A percentile compares a stretch with the other conserved stretches of the same genome.
Conservation (phyloP, 306 rosid species). For the Citrullus amarus region DNA sequence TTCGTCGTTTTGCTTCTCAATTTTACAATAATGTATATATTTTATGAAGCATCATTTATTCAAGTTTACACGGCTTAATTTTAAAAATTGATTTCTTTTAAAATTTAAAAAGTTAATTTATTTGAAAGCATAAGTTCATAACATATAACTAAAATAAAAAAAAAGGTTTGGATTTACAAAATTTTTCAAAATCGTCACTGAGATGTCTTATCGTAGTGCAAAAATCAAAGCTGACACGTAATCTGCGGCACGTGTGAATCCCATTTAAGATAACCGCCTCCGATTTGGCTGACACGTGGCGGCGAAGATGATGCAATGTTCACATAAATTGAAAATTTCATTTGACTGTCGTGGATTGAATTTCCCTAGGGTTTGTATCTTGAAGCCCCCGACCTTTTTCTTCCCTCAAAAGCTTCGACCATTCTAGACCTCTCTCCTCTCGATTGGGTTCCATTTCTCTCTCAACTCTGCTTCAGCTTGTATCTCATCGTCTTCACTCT, state of each 20-base stretch:
- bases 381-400: neutral
- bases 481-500: neutral
- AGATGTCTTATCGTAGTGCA: too few relatives aligned
- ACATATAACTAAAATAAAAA: too few relatives aligned
- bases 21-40: too few relatives aligned
- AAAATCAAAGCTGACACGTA: neutral
- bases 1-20: too few relatives aligned
- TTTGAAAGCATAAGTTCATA: too few relatives aligned
- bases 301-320: neutral
- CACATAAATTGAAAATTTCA: neutral
- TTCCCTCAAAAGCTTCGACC: neutral
- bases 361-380: neutral
- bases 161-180: too few relatives aligned
- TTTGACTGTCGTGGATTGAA: neutral
- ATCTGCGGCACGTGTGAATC: constrained; percentile 3
- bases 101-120: too few relatives aligned
- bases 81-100: too few relatives aligned
- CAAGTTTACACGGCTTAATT: too few relatives aligned
- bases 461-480: neutral
- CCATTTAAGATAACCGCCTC: neutral
- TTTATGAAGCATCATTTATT: too few relatives aligned
- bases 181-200: too few relatives aligned
- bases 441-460: neutral
- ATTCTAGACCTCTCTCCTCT: neutral
- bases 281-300: neutral